Percentiles rank a stretch among this genome's conserved stretches.
These are phyloP conservation scores for Exobasidium rhododendri DNA, from an alignment of 1,284 basidiomycete genomes.

Conservation along the genomic window DNA sequence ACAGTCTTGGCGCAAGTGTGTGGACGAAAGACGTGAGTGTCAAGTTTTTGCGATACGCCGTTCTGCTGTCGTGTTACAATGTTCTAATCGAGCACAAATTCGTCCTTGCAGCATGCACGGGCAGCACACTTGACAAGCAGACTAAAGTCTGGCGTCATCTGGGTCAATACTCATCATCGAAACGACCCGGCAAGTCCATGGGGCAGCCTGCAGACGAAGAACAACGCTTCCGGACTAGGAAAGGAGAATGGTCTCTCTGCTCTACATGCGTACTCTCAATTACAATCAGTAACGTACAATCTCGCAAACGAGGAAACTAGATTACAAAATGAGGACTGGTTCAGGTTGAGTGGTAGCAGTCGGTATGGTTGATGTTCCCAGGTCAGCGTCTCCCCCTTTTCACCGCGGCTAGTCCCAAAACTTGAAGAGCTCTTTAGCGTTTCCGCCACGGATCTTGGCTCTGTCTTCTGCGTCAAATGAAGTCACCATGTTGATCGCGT, in stretches of 20 bases:
- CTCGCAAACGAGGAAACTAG: constrained; percentile 18
- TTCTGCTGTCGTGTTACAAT: too few relatives aligned
- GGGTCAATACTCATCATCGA: constrained; percentile 80
- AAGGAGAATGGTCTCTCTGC: constrained; percentile 28
- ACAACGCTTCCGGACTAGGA: constrained; percentile 21
- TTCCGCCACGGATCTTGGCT: constrained; percentile 17
- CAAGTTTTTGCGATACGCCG: too few relatives aligned
- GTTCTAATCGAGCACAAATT: too few relatives aligned
- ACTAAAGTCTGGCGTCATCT: constrained; percentile 63
- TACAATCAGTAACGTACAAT: constrained; percentile 23
- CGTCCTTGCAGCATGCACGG: constrained; percentile 12
- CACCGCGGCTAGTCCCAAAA: too few relatives aligned
- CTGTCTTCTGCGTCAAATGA: constrained; percentile 19
- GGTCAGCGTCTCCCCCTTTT: too few relatives aligned
- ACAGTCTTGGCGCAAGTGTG: constrained; percentile 73
- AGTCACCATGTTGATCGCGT: constrained; percentile 67
- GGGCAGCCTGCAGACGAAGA: constrained; percentile 61
- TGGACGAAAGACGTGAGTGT: constrained; percentile 65
- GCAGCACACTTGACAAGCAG: constrained; percentile 15
- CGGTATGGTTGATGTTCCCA: constrained; percentile 21
- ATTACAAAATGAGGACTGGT: constrained; percentile 22
- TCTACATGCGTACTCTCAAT: constrained; percentile 20
- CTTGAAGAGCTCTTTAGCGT: constrained; percentile 20
- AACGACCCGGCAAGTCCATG: constrained; percentile 83
- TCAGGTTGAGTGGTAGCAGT: constrained; percentile 12